phyloP scores from a whole-genome alignment of 106 monocot species.

The Dioscorea alata region DNA sequence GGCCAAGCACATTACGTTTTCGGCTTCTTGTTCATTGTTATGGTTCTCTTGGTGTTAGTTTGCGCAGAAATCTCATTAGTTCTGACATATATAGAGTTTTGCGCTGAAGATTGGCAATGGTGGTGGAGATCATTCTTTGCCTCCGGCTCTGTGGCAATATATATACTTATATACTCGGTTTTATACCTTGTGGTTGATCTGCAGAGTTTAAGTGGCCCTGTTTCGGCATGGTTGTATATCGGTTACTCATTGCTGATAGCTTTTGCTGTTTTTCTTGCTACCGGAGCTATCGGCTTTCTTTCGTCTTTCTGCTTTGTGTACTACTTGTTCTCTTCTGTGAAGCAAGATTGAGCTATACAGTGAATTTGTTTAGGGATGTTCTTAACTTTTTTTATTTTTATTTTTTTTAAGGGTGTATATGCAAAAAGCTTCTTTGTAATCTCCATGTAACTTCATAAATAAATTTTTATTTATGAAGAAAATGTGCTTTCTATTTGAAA shows the following conservation, averaged over 20 bases:
- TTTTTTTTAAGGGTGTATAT: no score
- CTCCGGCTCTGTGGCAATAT: background rate
- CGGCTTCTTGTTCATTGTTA: background rate
- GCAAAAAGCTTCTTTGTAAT: no score
- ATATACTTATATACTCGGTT: background rate
- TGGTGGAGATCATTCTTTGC: constrained; percentile 1
- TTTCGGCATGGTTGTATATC: background rate
- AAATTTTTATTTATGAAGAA: no score
- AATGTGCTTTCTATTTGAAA: no score
- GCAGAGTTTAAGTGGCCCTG: constrained; percentile 5
- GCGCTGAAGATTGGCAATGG: constrained; percentile 1
- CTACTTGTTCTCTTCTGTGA: constrained; percentile 1
- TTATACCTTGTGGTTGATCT: background rate
- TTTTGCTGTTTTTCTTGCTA: constrained; percentile 1
- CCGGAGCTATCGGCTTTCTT: constrained; percentile 1
- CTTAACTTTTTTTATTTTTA: no score
- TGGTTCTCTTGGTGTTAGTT: background rate
- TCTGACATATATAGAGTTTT: background rate
- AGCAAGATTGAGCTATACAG: background rate
- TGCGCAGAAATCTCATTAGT: constrained; percentile 2
- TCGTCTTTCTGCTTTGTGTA: constrained; percentile 4
- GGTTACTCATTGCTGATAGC: constrained; percentile 1
- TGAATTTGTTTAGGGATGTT: no score
- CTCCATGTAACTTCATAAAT: no score
- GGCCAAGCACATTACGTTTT: constrained; percentile 1